Evolutionary conservation across 2,329 filamentous ascomycete genomes (phyloP), one percentile per base, ranked within the genome.

Genomic region (Colletotrichum nymphaeae): DNA sequence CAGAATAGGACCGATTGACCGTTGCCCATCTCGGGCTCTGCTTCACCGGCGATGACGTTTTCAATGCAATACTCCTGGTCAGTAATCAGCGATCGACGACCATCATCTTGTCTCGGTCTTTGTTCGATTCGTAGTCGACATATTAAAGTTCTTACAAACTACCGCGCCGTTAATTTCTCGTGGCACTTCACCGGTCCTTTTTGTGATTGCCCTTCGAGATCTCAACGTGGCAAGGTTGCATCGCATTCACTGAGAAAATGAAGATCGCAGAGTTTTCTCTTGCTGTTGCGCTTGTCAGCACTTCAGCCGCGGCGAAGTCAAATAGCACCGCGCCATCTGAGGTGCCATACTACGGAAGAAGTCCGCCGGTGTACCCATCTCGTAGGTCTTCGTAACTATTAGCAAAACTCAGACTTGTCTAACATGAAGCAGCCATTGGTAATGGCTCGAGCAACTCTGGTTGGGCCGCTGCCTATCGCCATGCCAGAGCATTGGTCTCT

Each of bases 401-500:
- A 9, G 9, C 19, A 3, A 16, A 2, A 19, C 28, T 19, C n/a
- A 26, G 30, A 60, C 32, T 6, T 12, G 12, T 55, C 19, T 53
- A 35, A 14, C 28, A 37, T 49, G 19, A 49, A 24, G 14, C 1
- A 73, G 70, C 70, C 1, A 59, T 56, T 11, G 67, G 70, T 11
- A 73, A 62, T 16, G 70, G 70, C 28, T 64, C 67, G 0, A 65
- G 59, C 35, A 60, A 66, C 24, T 24, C 60, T 7, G 49, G 69
- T 32, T 93, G 92, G 92, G 83, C 84, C 8, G 83, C 84, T 30
- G 90, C 91, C 55, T 93, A 92, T 77, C 81, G 81, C 56, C 89
- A 88, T 74, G 91, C 92, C 1, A 84, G 86, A 42, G 79, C 82
- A 1, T 81, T 93, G 2, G 91, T 93, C 11, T 82, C 83, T 32